Conservation (phyloP, 2,329 filamentous ascomycete species). For the Fusarium sp. region DNA sequence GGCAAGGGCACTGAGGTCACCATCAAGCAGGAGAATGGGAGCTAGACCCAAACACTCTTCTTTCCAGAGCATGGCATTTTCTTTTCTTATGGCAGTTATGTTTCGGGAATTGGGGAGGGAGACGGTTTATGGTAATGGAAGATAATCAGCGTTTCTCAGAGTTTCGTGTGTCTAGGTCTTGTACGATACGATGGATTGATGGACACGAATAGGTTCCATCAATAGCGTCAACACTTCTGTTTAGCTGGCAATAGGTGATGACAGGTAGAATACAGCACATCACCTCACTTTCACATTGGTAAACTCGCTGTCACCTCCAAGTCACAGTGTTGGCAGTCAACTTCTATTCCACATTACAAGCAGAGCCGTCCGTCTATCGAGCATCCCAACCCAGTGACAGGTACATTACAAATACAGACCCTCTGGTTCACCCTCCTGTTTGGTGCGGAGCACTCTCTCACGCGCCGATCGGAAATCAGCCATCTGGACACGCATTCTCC, state of each 20-base stretch:
- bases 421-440: constrained; percentile 98
- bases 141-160: not conserved
- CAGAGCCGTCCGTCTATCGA: constrained; percentile 36
- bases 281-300: not conserved
- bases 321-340: constrained; percentile 10
- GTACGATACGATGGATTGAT: not conserved
- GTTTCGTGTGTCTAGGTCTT: not conserved
- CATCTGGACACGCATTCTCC: constrained; percentile 99
- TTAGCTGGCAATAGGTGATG: not conserved
- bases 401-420: constrained; percentile 91
- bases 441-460: constrained; percentile 96
- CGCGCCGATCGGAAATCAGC: constrained; percentile 93
- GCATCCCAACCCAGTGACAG: constrained; percentile 37
- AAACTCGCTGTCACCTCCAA: not conserved
- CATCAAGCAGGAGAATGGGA: constrained; percentile 39
- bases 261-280: constrained; percentile 4
- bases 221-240: not conserved
- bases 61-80: constrained; percentile 5
- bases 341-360: constrained; percentile 41
- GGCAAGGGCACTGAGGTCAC: constrained; percentile 38
- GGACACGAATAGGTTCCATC: not conserved
- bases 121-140: not conserved
- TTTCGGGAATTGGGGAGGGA: not conserved
- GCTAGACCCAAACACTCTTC: constrained; percentile 20
- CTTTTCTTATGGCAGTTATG: not conserved